phyloP scores from a whole-genome alignment of 2,329 filamentous ascomycete species.

The Penicillium freii region DNA sequence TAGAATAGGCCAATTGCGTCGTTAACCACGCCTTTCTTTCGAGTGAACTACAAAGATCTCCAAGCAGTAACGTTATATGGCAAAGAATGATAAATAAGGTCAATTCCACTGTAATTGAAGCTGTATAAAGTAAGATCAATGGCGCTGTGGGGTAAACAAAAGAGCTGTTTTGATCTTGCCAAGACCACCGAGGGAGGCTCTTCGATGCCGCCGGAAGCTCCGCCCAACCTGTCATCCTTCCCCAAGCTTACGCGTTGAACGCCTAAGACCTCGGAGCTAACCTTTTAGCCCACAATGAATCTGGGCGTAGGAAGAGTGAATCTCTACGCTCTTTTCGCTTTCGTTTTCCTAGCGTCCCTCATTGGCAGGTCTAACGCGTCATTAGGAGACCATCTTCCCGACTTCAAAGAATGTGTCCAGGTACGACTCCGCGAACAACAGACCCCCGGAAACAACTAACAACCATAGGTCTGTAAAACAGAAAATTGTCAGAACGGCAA shows the following conservation, averaged over 20 bases:
- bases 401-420: slow-evolving; percentile 83
- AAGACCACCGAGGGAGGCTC: slow-evolving; percentile 20
- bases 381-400: slow-evolving; percentile 76
- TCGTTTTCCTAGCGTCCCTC: slow-evolving; percentile 36
- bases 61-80: not conserved
- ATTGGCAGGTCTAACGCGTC: slow-evolving; percentile 60
- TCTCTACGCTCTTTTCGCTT: slow-evolving; percentile 26
- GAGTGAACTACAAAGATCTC: not conserved
- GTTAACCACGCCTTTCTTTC: not conserved
- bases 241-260: slow-evolving; percentile 18
- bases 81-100: no score
- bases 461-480: slow-evolving; percentile 67
- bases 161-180: slow-evolving; percentile 13
- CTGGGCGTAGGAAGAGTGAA: slow-evolving; percentile 19
- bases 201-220: slow-evolving; percentile 18
- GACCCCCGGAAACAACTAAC: slow-evolving; percentile 17
- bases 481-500: slow-evolving; percentile 73
- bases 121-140: not conserved
- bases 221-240: slow-evolving; percentile 14
- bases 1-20: not conserved
- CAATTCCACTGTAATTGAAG: not conserved
- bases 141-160: slow-evolving; percentile 7
- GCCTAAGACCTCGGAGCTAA: slow-evolving; percentile 9
- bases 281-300: slow-evolving; percentile 29
- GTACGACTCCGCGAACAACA: slow-evolving; percentile 47